These are phyloP conservation scores for Populus davidiana DNA, from an alignment of 345 rosid genomes.

Conservation along the genomic window DNA sequence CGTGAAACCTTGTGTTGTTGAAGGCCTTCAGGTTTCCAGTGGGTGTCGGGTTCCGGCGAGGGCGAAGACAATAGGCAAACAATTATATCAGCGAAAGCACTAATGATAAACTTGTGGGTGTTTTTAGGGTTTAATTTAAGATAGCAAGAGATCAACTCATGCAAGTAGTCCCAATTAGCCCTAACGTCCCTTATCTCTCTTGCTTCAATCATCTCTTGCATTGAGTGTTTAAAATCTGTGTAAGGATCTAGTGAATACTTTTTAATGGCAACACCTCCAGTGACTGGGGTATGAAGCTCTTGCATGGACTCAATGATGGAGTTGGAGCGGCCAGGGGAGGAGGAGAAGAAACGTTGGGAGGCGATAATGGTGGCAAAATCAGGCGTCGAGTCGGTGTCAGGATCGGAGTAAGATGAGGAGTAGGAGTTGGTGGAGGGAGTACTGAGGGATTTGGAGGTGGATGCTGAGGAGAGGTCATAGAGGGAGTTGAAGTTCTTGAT, in stretches of 20 bases:
- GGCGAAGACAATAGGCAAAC: conserved; percentile 42
- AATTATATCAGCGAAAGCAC: conserved; percentile 72
- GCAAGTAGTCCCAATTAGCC: conserved; percentile 61
- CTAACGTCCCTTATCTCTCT: conserved; percentile 45
- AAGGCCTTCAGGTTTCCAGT: conserved; percentile 4
- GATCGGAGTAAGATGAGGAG: conserved; percentile 35
- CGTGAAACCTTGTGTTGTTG: conserved; percentile 1
- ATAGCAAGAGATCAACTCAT: conserved; percentile 71
- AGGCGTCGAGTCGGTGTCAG: conserved; percentile 33
- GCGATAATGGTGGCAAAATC: conserved; percentile 72
- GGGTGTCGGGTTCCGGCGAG: conserved; percentile 21
- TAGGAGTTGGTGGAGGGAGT: conserved; percentile 37
- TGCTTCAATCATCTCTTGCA: conserved; percentile 89
- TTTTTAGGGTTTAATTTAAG: conserved; percentile 63
- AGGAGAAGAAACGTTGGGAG: conserved; percentile 87
- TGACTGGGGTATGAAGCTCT: neutral
- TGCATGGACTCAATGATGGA: conserved; percentile 64
- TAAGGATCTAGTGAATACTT: conserved; percentile 77
- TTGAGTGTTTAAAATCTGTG: conserved; percentile 69
- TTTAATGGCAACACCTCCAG: conserved; percentile 55
- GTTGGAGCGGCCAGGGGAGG: conserved; percentile 88
- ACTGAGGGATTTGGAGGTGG: conserved; percentile 32
- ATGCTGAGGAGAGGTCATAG: conserved; percentile 34
- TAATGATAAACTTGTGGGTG: conserved; percentile 63
- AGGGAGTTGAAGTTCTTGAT: conserved; percentile 42